These are phyloP conservation scores for Elaeagnus macrophylla DNA, from an alignment of 306 rosid genomes.

Conservation along the genomic window DNA sequence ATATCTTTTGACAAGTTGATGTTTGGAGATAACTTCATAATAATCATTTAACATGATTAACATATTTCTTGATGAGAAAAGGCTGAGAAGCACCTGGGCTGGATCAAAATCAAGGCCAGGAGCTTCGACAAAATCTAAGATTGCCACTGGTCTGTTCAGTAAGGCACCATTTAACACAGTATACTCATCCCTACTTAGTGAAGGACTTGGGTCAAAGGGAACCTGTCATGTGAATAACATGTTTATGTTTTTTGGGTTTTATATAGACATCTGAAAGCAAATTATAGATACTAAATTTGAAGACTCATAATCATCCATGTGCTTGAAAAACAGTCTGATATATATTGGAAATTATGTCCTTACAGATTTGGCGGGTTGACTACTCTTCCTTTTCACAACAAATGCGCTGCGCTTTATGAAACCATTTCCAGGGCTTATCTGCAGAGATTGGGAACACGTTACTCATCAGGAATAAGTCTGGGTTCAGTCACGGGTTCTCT, in stretches of 20 bases:
- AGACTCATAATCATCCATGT: background rate
- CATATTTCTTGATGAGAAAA: too few relatives aligned
- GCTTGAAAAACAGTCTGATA: background rate
- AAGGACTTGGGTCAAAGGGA: background rate
- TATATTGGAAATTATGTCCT: background rate
- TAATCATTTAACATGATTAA: too few relatives aligned
- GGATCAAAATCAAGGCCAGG: too few relatives aligned
- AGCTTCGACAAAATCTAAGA: too few relatives aligned
- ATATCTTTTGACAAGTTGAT: background rate
- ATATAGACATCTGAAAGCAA: background rate
- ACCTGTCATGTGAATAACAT: background rate
- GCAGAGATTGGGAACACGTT: conserved; percentile 21
- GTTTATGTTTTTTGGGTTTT: background rate
- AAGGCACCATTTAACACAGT: too few relatives aligned
- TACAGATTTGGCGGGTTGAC: conserved; percentile 2
- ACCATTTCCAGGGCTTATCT: conserved; percentile 22
- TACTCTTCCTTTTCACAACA: conserved; percentile 17
- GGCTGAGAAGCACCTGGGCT: too few relatives aligned
- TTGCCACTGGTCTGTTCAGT: too few relatives aligned
- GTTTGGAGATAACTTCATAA: background rate
- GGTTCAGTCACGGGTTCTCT: conserved; percentile 17
- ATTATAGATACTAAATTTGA: too few relatives aligned
- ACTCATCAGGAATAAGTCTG: conserved; percentile 12
- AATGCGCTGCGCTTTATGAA: conserved; percentile 21
- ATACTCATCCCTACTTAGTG: too few relatives aligned